Evolutionary conservation across 345 rosid species (phyloP), one percentile per base, ranked within the genome.

Genomic region (Cardamine chenopodiifolia): DNA sequence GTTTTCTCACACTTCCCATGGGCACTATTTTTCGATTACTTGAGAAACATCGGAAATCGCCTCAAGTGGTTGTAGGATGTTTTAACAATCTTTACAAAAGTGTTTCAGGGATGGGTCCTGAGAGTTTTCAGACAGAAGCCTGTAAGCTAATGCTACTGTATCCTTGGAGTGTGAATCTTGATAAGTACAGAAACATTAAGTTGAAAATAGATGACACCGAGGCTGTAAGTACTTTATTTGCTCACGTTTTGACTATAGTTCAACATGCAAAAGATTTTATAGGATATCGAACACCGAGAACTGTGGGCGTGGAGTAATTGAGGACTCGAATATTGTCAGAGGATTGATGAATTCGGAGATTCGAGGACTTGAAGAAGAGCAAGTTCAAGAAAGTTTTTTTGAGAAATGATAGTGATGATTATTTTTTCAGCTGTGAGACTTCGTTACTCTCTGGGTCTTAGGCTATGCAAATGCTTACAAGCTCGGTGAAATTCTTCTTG

Each of bases 41-140:
- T 18, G 52, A 70, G 26, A 19, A 60, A 14, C 68, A 62, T 73
- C 29, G 14, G 14, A 40, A 35, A 25, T 45, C 60, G 2, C 35
- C 50, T 25, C 26, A 57, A 54, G 28, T 4, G 6, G 18, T 12
- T 53, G 1, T 52, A 6, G 79, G 70, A 13, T 50, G 79, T 64
- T 31, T 76, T 19, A 53, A 26, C 25, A 76, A 61, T 32, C 50
- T 69, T 26, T 76, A 76, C 49, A 61, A 53, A 62, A 69, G 70
- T 8, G 67, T 76, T 22, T 11, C 11, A 28, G 74, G 42, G 12
- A 55, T 69, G 68, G 32, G 22, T 19, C 8, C 20, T 7, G 20
- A 59, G 4, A 2, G 28, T 52, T 58, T 60, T 42, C 44, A 23
- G 29, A 59, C 58, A 12, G 59, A 62, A 47, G 42, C 64, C 1